Conservation (phyloP, 1,284 basidiomycete species). For the Tilletia walkeri region DNA sequence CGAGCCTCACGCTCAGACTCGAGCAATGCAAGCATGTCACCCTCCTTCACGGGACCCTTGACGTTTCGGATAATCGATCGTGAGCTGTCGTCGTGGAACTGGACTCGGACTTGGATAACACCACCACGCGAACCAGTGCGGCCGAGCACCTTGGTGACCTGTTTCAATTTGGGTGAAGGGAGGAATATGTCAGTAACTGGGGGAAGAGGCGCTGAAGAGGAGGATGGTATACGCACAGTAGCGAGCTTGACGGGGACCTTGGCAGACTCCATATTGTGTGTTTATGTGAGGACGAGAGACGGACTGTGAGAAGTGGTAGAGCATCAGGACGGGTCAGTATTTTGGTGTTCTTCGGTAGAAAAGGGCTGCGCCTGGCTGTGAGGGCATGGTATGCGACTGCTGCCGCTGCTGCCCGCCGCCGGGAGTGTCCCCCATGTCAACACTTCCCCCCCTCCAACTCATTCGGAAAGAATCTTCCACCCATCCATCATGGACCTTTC, state of each 20-base stretch:
- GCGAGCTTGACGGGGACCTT: constrained; percentile 24
- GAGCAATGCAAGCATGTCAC: constrained; percentile 95
- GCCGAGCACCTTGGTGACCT: constrained; percentile 78
- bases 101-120: constrained; percentile 98
- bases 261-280: constrained; percentile 19
- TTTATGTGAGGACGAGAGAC: neutral
- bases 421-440: neutral
- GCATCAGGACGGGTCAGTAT: neutral
- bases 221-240: neutral
- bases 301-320: neutral
- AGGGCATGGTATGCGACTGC: neutral
- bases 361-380: neutral
- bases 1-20: constrained; percentile 99
- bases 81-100: constrained; percentile 97
- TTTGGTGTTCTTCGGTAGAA: too few relatives aligned
- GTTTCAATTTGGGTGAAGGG: too few relatives aligned
- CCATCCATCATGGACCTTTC: neutral
- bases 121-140: constrained; percentile 98
- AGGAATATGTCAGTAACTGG: neutral
- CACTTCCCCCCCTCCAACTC: neutral
- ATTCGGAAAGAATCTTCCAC: neutral
- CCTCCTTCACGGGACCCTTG: constrained; percentile 93
- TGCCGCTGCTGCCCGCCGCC: neutral
- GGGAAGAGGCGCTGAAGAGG: neutral
- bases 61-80: constrained; percentile 99